These are phyloP conservation scores for Kingdonia uniflora DNA, from an alignment of 164 flowering plant genomes.

Conservation along the genomic window DNA sequence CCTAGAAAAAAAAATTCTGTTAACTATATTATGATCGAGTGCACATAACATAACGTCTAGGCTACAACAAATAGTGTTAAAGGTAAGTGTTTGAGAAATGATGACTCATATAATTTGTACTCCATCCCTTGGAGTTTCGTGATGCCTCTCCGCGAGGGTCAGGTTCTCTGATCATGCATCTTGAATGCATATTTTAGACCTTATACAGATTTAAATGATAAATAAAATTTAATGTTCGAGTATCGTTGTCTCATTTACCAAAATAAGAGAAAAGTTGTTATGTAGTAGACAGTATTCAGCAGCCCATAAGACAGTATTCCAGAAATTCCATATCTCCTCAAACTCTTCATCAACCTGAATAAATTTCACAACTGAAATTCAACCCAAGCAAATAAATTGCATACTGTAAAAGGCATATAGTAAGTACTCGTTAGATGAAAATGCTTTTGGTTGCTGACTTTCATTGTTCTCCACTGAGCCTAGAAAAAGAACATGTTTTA, in stretches of 20 bases:
- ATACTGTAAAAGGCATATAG: constrained; percentile 12
- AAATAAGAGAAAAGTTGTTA: constrained; percentile 57
- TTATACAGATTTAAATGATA: too few relatives aligned
- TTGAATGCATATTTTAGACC: too few relatives aligned
- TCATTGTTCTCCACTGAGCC: constrained; percentile 13
- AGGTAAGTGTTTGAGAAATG: too few relatives aligned
- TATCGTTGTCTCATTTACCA: constrained; percentile 40
- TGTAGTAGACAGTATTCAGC: constrained; percentile 72
- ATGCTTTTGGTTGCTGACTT: constrained; percentile 8
- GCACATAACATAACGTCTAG: too few relatives aligned
- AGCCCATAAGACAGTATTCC: constrained; percentile 78
- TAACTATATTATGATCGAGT: too few relatives aligned
- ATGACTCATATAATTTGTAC: too few relatives aligned
- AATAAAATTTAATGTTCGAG: too few relatives aligned
- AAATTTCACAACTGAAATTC: neutral
- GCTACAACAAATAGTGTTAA: too few relatives aligned
- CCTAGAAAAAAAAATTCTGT: constrained; percentile 27
- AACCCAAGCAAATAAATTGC: neutral
- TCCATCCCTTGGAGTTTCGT: too few relatives aligned
- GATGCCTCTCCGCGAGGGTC: too few relatives aligned
- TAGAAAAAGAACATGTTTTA: constrained; percentile 5
- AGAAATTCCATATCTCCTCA: constrained; percentile 67
- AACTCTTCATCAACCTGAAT: constrained; percentile 31
- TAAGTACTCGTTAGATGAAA: constrained; percentile 28
- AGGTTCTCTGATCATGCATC: too few relatives aligned